These are phyloP conservation scores for Plasmopara muralis DNA, from an alignment of 352 stramenopile genomes.

Conservation along the genomic window DNA sequence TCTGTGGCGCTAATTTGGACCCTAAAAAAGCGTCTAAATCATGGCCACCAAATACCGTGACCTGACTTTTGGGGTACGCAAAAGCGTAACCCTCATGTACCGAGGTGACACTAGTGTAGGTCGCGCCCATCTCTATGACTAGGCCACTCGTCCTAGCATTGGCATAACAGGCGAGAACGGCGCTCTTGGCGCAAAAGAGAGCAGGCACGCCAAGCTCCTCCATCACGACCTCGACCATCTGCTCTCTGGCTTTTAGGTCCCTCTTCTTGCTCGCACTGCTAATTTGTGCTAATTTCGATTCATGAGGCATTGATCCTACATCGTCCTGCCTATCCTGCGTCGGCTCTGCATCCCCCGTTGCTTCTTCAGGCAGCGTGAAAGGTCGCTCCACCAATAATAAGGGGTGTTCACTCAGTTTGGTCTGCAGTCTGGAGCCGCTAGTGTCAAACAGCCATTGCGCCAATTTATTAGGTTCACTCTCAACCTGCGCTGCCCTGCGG, in stretches of 20 bases:
- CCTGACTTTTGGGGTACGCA: slow-evolving; percentile 51
- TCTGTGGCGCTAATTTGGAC: slow-evolving; percentile 41
- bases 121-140: slow-evolving; percentile 75
- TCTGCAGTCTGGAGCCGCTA: slow-evolving; percentile 36
- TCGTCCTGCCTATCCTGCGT: slow-evolving; percentile 19
- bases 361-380: slow-evolving; percentile 50
- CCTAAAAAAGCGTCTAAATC: slow-evolving; percentile 63
- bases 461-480: slow-evolving; percentile 47
- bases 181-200: slow-evolving; percentile 77
- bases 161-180: slow-evolving; percentile 76
- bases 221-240: slow-evolving; percentile 79
- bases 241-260: slow-evolving; percentile 43
- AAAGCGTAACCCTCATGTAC: slow-evolving; percentile 79
- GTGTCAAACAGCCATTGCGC: slow-evolving; percentile 71
- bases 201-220: slow-evolving; percentile 66
- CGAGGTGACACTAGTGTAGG: slow-evolving; percentile 67
- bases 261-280: slow-evolving; percentile 48
- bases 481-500: slow-evolving; percentile 35
- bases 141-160: slow-evolving; percentile 75
- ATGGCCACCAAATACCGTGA: slow-evolving; percentile 50
- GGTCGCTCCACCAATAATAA: slow-evolving; percentile 58
- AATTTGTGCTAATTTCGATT: slow-evolving; percentile 9
- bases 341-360: slow-evolving; percentile 15
- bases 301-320: not conserved
- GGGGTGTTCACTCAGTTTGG: slow-evolving; percentile 53